Base-by-base conservation (phyloP, 2,329 filamentous ascomycete species). In the Fusarium caatingaense region DNA sequence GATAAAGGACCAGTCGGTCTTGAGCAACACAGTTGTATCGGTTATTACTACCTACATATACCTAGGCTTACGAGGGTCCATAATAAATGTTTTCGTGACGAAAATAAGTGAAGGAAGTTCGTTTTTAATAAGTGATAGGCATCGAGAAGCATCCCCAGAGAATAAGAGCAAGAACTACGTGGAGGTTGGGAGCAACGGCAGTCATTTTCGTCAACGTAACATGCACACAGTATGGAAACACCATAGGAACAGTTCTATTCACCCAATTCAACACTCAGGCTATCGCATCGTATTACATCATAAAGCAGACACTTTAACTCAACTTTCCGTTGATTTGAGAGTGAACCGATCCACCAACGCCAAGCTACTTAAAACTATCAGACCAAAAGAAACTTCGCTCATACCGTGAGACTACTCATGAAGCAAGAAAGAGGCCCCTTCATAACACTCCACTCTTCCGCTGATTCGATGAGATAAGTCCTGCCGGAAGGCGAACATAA, bases 271-370 rank as follows among this genome's bases (percentile, higher is more conserved):
- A 71, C 56, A 69, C 60, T 64, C 60, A 67, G 56, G 57, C 60
- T 74, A 74, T 64, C 66, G 37, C 46, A 67, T 47, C 41, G 44
- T 67, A 63, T 65, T 62, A 53, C 50, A 62, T 63, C 60, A 47
- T 69, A 50, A 69, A 63, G 54, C 58, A 68, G 50, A 55, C 40
- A 53, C 28, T 44, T 56, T 55, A 56, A 60, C 49, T 70, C 46
- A 30, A 50, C 49, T 56, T 53, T 53, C 57, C 44, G 55, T 53
- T 51, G 42, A 57, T 56, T 54, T 60, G 50, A 51, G 64, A 69
- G 63, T 65, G 64, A 69, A 67, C 72, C 67, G 63, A 68, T 72
- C 72, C 64, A 70, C 67, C 66, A 76, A 76, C 74, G 74, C 74
- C 74, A 59, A 76, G 72, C 72, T 76, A 64, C 69, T 60, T 60